These are phyloP conservation scores for Phytophthora gonapodyides DNA, from an alignment of 352 stramenopile genomes.

Conservation along the genomic window DNA sequence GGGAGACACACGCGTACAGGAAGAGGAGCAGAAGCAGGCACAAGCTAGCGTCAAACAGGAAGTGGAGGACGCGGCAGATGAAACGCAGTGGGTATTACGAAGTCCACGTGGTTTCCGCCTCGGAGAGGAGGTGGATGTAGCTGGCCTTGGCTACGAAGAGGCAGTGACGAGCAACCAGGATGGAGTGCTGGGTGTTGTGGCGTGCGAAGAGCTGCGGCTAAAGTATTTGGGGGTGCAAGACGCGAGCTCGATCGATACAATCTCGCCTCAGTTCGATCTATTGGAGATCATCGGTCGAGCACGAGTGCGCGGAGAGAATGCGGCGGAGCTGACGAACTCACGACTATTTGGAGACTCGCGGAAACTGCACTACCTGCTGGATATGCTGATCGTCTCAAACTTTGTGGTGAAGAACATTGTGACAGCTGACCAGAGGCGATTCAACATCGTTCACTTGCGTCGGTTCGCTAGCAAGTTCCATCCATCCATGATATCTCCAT, in stretches of 20 bases:
- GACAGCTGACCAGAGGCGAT: conserved; percentile 62
- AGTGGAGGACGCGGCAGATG: conserved; percentile 32
- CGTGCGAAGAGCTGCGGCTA: conserved; percentile 64
- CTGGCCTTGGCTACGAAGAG: conserved; percentile 59
- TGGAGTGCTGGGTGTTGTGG: conserved; percentile 71
- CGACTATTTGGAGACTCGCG: conserved; percentile 69
- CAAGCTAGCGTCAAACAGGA: conserved; percentile 28
- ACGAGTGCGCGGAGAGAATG: conserved; percentile 62
- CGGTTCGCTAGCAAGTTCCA: conserved; percentile 70
- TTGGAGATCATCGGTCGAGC: conserved; percentile 78
- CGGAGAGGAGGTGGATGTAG: conserved; percentile 61
- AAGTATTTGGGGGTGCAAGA: conserved; percentile 73
- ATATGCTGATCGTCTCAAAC: conserved; percentile 66
- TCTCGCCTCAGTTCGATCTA: conserved; percentile 74
- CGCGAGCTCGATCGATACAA: conserved; percentile 53
- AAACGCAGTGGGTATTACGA: conserved; percentile 55
- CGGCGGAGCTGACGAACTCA: conserved; percentile 56
- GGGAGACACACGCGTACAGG: conserved; percentile 3
- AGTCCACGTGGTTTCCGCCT: conserved; percentile 70
- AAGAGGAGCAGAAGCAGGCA: background rate
- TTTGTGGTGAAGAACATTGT: conserved; percentile 83
- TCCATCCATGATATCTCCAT: conserved; percentile 67
- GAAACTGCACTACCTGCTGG: conserved; percentile 84
- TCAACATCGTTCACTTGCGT: conserved; percentile 83
- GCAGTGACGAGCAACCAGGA: conserved; percentile 48